Evolutionary conservation across 257 asterid genomes (phyloP).

Genomic region (Eustoma russellianum): DNA sequence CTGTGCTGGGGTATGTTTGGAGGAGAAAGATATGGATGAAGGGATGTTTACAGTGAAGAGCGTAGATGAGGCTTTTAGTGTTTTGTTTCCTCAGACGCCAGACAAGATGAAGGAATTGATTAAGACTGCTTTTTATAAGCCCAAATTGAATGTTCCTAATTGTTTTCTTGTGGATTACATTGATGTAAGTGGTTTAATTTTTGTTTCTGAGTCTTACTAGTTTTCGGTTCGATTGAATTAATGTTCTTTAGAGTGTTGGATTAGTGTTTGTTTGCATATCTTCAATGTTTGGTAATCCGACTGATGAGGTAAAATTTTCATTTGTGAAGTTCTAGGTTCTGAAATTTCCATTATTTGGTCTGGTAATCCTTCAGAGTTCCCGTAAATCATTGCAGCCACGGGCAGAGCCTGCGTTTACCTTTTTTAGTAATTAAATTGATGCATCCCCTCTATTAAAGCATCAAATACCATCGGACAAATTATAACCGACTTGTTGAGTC

Average conservation of each 20-base stretch:
- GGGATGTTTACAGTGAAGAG: conserved; percentile 49
- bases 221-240: not conserved
- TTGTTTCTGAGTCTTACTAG: too few species aligned
- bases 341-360: too few species aligned
- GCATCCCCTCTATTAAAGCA: too few species aligned
- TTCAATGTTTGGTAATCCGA: not conserved
- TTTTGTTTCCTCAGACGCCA: conserved; percentile 61
- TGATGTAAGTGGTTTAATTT: conserved; percentile 22
- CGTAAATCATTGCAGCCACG: too few species aligned
- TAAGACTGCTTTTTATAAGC: conserved; percentile 34
- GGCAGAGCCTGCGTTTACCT: too few species aligned
- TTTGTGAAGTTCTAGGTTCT: not conserved
- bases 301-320: not conserved
- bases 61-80: conserved; percentile 46
- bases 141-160: conserved; percentile 41
- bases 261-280: not conserved
- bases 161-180: conserved; percentile 53
- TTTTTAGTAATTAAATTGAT: too few species aligned
- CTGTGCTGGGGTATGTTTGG: conserved; percentile 63
- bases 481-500: too few species aligned
- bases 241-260: not conserved
- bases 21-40: conserved; percentile 48
- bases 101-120: conserved; percentile 49
- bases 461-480: too few species aligned
- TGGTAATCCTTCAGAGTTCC: too few species aligned